Percentiles rank a stretch among this genome's conserved stretches.
Evolutionary conservation across 129 eudicot species (phyloP).

Genomic region (Lactuca saligna): DNA sequence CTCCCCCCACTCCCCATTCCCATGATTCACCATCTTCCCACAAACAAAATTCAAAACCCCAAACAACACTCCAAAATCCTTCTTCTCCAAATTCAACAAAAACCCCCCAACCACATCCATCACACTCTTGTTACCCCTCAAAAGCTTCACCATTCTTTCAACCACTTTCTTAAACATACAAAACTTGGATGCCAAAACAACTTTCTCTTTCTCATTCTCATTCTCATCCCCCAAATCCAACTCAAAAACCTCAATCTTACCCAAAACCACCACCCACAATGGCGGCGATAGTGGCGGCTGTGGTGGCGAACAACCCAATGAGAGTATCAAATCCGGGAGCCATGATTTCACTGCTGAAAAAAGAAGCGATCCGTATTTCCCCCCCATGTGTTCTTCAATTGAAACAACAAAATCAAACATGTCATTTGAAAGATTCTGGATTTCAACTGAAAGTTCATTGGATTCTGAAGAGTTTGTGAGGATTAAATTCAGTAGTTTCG

Average conservation of each 20-base stretch:
- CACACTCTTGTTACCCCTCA: conserved; percentile 51
- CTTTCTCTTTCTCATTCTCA: conserved; percentile 29
- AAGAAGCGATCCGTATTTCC: conserved; percentile 54
- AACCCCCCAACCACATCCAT: conserved; percentile 73
- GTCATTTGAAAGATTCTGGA: conserved; percentile 52
- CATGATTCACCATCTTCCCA: conserved; percentile 45
- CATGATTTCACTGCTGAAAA: conserved; percentile 59
- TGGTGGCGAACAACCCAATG: conserved; percentile 51
- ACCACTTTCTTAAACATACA: conserved; percentile 52
- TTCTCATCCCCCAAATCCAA: conserved; percentile 31
- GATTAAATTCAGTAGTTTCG: conserved; percentile 70
- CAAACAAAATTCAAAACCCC: conserved; percentile 66
- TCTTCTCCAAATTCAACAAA: conserved; percentile 48
- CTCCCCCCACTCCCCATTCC: conserved; percentile 46
- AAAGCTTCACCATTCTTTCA: conserved; percentile 47
- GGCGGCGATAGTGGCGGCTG: background rate
- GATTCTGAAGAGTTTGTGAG: conserved; percentile 43
- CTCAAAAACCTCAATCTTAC: conserved; percentile 58
- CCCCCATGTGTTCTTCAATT: conserved; percentile 66
- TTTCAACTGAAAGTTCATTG: conserved; percentile 39
- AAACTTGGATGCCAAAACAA: conserved; percentile 26
- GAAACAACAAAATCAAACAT: conserved; percentile 55
- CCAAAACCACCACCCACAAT: conserved; percentile 56
- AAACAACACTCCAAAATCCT: conserved; percentile 47
- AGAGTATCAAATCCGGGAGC: conserved; percentile 83